Base-by-base conservation (phyloP, 176 grass and related monocot genomes). In the Pontederia paniculata region DNA sequence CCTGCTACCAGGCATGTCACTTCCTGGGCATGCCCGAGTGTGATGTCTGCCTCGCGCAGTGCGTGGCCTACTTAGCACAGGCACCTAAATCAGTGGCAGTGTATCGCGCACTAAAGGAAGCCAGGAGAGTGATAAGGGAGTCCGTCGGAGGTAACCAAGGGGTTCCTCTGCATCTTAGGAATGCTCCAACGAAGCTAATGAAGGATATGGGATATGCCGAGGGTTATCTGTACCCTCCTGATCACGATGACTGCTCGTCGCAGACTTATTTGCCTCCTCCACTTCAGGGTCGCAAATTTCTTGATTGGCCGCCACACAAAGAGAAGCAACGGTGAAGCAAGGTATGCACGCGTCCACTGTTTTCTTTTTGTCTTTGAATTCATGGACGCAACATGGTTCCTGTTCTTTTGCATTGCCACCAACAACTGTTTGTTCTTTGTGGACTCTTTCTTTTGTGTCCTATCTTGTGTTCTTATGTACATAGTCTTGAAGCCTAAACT, bases 1-100 rank as follows among this genome's bases (percentile, higher is more conserved):
- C 78, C 2, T 75, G 78, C 45, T 81, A 81, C 20, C 78, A 81
- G 65, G 65, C 78, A 1, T 81, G 78, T 52, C 78, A 81, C 37
- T 81, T 81, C 58, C 49, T 81, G 1, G 78, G 78, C 17, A 75
- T 75, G 78, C 78, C 78, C 3, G 78, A 81, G 60, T 81, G 78
- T n/a, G 78, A 81, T 11, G 78, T 81, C n/a, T 74, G 71, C 46
- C 58, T 81, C 4, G 64, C 72, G 0, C 78, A 81, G 52, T 81
- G 78, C 10, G 66, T 66, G n/a, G 59, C 78, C 0, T 81, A 81
- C 60, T 69, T 81, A 3, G 72, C 78, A 13, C 46, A 47, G 59
- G 72, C 78, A 0, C 78, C 78, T 21, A 81, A 81, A 50, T 81
- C 78, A 0, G 78, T 81, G 60, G 72, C 78, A 2, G 72, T 75